These are phyloP conservation scores for Actinomortierella ambigua DNA, from an alignment of 371 early-diverging fungal species.

Conservation along the genomic window DNA sequence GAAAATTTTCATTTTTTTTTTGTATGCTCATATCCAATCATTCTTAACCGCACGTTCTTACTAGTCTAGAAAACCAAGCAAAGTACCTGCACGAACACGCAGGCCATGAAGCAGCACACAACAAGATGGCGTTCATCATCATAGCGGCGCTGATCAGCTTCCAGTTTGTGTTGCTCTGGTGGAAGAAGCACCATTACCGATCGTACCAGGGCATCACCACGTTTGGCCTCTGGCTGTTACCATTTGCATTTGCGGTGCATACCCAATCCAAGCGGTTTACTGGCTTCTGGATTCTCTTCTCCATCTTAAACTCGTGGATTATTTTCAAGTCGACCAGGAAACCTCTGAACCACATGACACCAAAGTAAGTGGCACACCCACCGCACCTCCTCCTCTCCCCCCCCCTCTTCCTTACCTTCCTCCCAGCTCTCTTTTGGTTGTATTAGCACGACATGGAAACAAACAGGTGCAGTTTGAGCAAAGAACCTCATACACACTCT, in stretches of 20 bases:
- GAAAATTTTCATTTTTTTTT: too few relatives aligned
- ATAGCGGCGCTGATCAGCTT: conserved; percentile 70
- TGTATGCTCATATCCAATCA: too few relatives aligned
- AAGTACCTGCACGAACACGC: conserved; percentile 45
- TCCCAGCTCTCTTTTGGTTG: conserved; percentile 4
- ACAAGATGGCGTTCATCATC: conserved; percentile 80
- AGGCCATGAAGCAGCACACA: conserved; percentile 75
- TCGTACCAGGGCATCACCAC: conserved; percentile 81
- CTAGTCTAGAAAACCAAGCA: conserved; percentile 38
- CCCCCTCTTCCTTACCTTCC: neutral
- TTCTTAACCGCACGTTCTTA: neutral
- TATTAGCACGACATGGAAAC: neutral
- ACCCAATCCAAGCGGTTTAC: conserved; percentile 28
- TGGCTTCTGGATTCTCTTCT: conserved; percentile 16
- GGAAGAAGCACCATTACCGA: conserved; percentile 78
- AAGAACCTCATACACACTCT: too few relatives aligned
- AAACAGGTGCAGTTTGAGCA: too few relatives aligned
- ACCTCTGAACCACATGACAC: conserved; percentile 71
- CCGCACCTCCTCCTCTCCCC: conserved; percentile 2
- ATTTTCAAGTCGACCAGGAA: conserved; percentile 62
- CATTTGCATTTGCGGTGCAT: conserved; percentile 20
- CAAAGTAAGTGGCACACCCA: conserved; percentile 46
- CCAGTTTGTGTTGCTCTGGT: conserved; percentile 75
- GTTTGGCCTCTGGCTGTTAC: conserved; percentile 68
- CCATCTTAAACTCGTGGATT: conserved; percentile 46